Conservation (phyloP, 345 rosid species). For the Firmiana major region DNA sequence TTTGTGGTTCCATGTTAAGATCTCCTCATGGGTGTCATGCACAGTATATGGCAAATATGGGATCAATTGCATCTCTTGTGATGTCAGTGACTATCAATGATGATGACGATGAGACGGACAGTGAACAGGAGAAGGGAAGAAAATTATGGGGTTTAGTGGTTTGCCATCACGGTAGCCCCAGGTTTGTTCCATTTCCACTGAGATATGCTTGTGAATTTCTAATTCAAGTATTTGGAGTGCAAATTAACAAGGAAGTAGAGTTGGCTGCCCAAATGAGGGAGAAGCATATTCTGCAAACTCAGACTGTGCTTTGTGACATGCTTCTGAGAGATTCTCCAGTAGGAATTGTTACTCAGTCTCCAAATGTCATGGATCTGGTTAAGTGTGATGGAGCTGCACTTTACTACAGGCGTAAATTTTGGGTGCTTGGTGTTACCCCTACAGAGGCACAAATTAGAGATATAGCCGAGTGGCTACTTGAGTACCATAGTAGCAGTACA, state of each 20-base stretch:
- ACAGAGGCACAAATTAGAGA: constrained; percentile 64
- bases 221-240: constrained; percentile 72
- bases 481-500: constrained; percentile 52
- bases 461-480: constrained; percentile 63
- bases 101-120: constrained; percentile 38
- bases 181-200: constrained; percentile 74
- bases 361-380: constrained; percentile 84
- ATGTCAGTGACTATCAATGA: constrained; percentile 78
- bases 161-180: constrained; percentile 76
- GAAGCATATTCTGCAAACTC: constrained; percentile 68
- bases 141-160: constrained; percentile 88
- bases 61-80: constrained; percentile 71
- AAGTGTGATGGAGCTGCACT: constrained; percentile 89
- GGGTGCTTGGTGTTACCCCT: constrained; percentile 73
- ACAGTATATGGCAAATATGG: constrained; percentile 84
- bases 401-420: constrained; percentile 49
- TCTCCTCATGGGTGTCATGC: constrained; percentile 88
- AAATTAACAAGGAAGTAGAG: constrained; percentile 73
- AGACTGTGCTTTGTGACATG: constrained; percentile 85
- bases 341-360: constrained; percentile 70
- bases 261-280: constrained; percentile 60
- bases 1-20: constrained; percentile 72
- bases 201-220: constrained; percentile 86
- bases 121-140: constrained; percentile 43
- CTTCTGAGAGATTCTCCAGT: constrained; percentile 76